These are phyloP conservation scores for Fraxinus sp. DNA, from an alignment of 305 asterid species.

Conservation along the genomic window DNA sequence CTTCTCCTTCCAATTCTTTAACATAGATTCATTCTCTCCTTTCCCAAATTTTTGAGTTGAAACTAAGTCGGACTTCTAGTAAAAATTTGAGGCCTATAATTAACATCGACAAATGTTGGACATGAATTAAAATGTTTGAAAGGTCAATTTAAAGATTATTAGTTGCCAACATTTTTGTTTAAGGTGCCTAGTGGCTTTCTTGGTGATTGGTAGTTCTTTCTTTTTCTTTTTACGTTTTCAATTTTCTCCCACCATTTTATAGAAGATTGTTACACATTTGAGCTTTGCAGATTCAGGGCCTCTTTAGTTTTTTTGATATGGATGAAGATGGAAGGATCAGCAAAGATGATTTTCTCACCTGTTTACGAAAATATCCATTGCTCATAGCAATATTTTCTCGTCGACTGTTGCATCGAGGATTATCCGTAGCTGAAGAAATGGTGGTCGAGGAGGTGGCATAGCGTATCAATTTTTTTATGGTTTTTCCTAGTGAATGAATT, in stretches of 20 bases:
- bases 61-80: neutral
- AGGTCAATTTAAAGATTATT: neutral
- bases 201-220: neutral
- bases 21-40: neutral
- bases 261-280: neutral
- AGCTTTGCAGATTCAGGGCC: conserved; percentile 54
- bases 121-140: neutral
- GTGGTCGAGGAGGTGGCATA: conserved; percentile 35
- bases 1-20: neutral
- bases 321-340: conserved; percentile 69
- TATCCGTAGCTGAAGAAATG: conserved; percentile 25
- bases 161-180: neutral
- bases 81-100: neutral
- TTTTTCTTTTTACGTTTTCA: neutral
- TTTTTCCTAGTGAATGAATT: neutral
- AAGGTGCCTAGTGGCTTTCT: neutral
- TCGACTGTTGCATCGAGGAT: conserved; percentile 33
- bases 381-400: conserved; percentile 72
- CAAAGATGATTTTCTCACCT: conserved; percentile 54
- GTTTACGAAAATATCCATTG: conserved; percentile 66
- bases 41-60: neutral
- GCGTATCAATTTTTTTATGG: neutral
- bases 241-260: neutral
- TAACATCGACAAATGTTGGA: neutral
- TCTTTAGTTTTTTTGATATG: conserved; percentile 59